Base-by-base conservation (phyloP, 2,329 filamentous ascomycete species). In the Ceratocystis cubensis region DNA sequence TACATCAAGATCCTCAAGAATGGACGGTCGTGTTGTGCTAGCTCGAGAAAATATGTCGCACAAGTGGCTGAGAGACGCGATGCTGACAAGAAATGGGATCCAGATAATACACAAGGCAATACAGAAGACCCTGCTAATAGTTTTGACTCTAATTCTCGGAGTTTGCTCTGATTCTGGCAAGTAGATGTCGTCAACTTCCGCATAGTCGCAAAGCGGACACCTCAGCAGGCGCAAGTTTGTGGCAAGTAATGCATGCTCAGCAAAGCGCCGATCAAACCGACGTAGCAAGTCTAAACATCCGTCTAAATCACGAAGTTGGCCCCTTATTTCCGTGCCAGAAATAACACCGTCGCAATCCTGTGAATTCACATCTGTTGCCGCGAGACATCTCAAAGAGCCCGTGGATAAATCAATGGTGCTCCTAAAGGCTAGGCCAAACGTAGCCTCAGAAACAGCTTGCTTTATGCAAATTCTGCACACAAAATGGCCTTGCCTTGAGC, bases 401-500 rank as follows among this genome's bases (percentile, higher is more conserved):
- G 81, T 84, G 67, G 85, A 81, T 33, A 84, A 76, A 72, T 94
- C 83, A 71, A 96, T 87, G 71, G 84, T 94, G 68, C 88, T 86
- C 63, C 85, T 83, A 90, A 93, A 96, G 64, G 90, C 90, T 74
- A 97, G 94, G 0, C 94, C 94, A 73, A 96, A 97, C 0, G 97
- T 78, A 1, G 92, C 91, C 74, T 97, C 93, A 63, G 87, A 88
- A 68, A 93, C 82, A 10, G 91, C 87, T 70, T 88, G 85, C 69
- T 87, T 87, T 63, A 97, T 86, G 75, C 94, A 97, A 59, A 84
- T 83, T 75, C 92, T 87, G 76, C 89, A 94, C 65, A 93, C 80
- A 73, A 89, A 82, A 75, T 94, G 89, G 1, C 84, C 85, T 2
- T 82, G 80, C 41, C 79, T 53, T 53, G 48, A 53, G 48, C 48